These are phyloP conservation scores for Leccinum boreale DNA, from an alignment of 768 basidiomycete genomes.

Conservation along the genomic window DNA sequence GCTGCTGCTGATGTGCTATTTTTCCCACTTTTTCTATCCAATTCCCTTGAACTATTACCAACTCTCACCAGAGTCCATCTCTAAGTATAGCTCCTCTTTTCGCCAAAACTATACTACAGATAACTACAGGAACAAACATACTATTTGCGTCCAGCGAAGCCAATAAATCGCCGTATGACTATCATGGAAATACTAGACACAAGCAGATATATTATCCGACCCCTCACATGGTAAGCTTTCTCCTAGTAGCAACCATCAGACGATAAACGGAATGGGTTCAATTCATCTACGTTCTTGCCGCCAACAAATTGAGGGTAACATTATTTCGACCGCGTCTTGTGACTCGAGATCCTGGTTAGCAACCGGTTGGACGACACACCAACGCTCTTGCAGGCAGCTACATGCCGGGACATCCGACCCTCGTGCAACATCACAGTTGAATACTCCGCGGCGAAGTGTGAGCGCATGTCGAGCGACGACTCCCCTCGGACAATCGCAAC, in stretches of 20 bases:
- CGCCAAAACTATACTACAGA: not conserved
- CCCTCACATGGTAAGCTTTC: no score
- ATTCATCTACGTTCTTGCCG: not conserved
- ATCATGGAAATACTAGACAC: not conserved
- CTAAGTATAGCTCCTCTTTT: not conserved
- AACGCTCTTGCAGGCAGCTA: not conserved
- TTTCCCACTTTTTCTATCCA: not conserved
- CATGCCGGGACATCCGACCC: not conserved
- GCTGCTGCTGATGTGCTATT: not conserved
- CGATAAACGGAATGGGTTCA: not conserved
- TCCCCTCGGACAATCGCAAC: not conserved
- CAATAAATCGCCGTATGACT: no score
- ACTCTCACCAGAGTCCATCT: not conserved
- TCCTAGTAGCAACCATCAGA: not conserved
- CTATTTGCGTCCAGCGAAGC: not conserved
- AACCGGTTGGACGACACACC: not conserved
- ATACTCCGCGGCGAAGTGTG: not conserved
- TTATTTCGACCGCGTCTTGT: not conserved
- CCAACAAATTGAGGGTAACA: not conserved
- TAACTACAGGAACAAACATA: not conserved
- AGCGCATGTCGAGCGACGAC: not conserved
- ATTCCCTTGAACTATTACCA: not conserved
- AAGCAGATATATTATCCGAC: not conserved
- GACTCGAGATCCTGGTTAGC: not conserved
- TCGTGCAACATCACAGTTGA: not conserved